phyloP scores from a whole-genome alignment of 2,329 filamentous ascomycete genomes.

The Penicillium nordicum region DNA sequence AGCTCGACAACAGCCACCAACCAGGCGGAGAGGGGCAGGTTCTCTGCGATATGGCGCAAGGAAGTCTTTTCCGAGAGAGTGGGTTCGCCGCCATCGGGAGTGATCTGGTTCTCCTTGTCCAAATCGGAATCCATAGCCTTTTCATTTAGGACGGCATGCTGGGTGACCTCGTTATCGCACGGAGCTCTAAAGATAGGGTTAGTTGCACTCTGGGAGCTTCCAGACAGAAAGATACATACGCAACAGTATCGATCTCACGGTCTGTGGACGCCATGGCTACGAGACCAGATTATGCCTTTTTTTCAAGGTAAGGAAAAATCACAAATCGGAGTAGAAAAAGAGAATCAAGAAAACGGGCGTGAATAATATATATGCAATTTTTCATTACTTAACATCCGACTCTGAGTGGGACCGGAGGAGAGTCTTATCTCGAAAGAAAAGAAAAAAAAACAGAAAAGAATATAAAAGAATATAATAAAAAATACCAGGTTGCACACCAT shows the following conservation, averaged over 20 bases:
- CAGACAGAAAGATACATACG: conserved; percentile 18
- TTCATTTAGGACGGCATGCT: conserved; percentile 22
- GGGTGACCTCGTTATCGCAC: conserved; percentile 14
- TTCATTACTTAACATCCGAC: conserved; percentile 19
- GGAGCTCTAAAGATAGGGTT: conserved; percentile 14
- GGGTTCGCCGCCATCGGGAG: conserved; percentile 52
- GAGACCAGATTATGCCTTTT: conserved; percentile 1
- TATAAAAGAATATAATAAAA: background rate
- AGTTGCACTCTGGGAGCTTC: background rate
- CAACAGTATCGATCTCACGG: conserved; percentile 27
- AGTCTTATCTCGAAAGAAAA: background rate
- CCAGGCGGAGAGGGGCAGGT: conserved; percentile 54
- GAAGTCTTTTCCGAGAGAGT: conserved; percentile 51
- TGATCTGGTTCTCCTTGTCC: conserved; percentile 33
- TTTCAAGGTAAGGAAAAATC: conserved; percentile 1
- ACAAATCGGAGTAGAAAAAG: conserved; percentile 7
- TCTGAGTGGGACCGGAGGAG: conserved; percentile 15
- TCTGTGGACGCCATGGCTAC: conserved; percentile 24
- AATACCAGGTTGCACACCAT: background rate
- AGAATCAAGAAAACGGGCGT: background rate
- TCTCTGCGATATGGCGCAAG: conserved; percentile 54
- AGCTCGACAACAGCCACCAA: conserved; percentile 57
- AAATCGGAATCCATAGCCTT: conserved; percentile 22
- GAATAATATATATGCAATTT: conserved; percentile 23
- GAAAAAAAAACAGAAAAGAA: conserved; percentile 6